These are phyloP conservation scores for Spiraea crenata DNA, from an alignment of 331 rosid genomes.

Conservation along the genomic window DNA sequence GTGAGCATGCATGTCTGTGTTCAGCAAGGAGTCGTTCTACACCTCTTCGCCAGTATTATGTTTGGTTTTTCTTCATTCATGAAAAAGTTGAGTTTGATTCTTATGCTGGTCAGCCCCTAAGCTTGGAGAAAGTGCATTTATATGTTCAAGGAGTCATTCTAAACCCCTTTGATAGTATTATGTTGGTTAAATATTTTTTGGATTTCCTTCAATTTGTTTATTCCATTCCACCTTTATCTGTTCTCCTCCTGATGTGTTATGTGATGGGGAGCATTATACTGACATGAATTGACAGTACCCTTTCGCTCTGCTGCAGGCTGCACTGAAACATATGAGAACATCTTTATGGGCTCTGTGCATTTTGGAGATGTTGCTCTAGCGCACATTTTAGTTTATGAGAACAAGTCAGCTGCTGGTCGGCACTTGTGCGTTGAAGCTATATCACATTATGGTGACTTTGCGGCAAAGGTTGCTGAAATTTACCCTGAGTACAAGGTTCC, in stretches of 20 bases:
- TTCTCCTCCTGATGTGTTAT: not conserved
- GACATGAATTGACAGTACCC: not conserved
- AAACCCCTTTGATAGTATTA: no score
- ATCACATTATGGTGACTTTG: conserved; percentile 79
- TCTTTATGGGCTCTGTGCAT: conserved; percentile 71
- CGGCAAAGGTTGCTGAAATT: conserved; percentile 66
- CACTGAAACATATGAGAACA: conserved; percentile 52
- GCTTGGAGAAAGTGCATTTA: no score
- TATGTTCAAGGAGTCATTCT: no score
- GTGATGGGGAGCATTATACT: not conserved
- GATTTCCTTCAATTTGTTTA: no score
- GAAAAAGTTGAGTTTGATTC: no score
- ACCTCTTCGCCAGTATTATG: not conserved
- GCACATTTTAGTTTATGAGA: conserved; percentile 82
- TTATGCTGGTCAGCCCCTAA: no score
- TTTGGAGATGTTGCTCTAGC: conserved; percentile 92
- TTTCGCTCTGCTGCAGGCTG: conserved; percentile 48
- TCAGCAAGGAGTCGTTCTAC: not conserved
- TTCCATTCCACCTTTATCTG: no score
- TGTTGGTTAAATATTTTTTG: no score
- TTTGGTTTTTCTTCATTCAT: no score
- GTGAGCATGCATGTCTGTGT: not conserved
- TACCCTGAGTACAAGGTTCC: conserved; percentile 74
- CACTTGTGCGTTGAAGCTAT: conserved; percentile 74
- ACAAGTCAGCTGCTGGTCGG: conserved; percentile 81